Evolutionary conservation across 257 asterid species (phyloP).

Genomic region (Asclepias syriaca): DNA sequence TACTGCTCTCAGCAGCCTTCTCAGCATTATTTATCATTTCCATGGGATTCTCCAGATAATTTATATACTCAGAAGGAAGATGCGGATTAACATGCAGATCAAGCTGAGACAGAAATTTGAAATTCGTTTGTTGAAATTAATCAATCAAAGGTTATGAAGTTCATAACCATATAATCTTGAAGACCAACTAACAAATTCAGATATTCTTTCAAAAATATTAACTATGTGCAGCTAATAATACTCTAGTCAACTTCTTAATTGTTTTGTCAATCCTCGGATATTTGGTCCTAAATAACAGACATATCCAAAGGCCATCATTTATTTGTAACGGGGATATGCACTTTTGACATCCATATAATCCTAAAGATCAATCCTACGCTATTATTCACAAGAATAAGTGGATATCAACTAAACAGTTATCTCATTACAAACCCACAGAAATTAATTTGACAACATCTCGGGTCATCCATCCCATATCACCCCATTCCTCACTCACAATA

Average conservation of each 20-base stretch:
- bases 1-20: constrained; percentile 75
- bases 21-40: constrained; percentile 72
- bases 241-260: background rate
- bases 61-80: constrained; percentile 90
- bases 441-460: background rate
- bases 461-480: background rate
- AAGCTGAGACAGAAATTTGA: constrained; percentile 41
- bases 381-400: background rate
- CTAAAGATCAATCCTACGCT: background rate
- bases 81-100: constrained; percentile 76
- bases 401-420: background rate
- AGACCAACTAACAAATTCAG: background rate
- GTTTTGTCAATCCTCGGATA: background rate
- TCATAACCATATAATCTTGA: background rate
- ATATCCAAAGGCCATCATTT: background rate
- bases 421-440: background rate
- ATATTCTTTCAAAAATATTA: no score
- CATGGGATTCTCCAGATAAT: constrained; percentile 89
- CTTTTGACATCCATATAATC: background rate
- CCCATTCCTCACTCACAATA: background rate
- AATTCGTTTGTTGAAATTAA: background rate
- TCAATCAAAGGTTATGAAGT: background rate
- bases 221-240: background rate
- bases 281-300: background rate
- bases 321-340: background rate